Base-by-base conservation (phyloP, 2,329 filamentous ascomycete species). In the Nemania abortiva region DNA sequence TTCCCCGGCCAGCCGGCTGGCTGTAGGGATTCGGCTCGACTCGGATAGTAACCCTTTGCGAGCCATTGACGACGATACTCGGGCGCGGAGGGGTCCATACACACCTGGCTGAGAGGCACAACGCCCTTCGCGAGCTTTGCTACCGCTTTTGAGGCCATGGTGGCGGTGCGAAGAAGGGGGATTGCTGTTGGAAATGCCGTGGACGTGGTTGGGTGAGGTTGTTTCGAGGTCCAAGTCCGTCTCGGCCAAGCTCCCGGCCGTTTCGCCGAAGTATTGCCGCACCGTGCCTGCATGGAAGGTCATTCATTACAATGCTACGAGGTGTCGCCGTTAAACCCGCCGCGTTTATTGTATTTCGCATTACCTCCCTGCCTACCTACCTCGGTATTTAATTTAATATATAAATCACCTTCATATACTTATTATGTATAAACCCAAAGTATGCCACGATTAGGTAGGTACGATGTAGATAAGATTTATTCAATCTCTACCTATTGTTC, bases 81-180 rank as follows among this genome's bases (percentile, higher is more conserved):
- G 52, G 56, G 2, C 7, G n/a, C 29, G 18, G 9, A 20, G 39
- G 53, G 53, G 56, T 37, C 37, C 1, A 11, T 56, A 73, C 82
- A 74, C 83, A 91, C 90, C 84, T 90, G 87, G 74, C 84, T 82
- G 74, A 92, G 83, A 76, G 83, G 84, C 66, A 90, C 80, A 67
- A 87, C 84, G 74, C 84, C 83, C 72, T 85, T 84, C 66, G 83
- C 85, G 75, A 84, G 84, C 79, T 89, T 89, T 65, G 84, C 84
- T 77, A 82, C 86, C 77, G 83, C 87, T 82, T 90, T 89, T 74
- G 87, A 87, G 76, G 87, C 88, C 89, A 91, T 91, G 71, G 76
- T 84, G 81, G 77, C 80, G 77, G 61, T 77, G 69, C 75, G 57
- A 62, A 65, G 68, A 65, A 63, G 65, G 71, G 66, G 64, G 62